Conservation (phyloP, 2,329 filamentous ascomycete species). For the Ceratocystis albifundus region DNA sequence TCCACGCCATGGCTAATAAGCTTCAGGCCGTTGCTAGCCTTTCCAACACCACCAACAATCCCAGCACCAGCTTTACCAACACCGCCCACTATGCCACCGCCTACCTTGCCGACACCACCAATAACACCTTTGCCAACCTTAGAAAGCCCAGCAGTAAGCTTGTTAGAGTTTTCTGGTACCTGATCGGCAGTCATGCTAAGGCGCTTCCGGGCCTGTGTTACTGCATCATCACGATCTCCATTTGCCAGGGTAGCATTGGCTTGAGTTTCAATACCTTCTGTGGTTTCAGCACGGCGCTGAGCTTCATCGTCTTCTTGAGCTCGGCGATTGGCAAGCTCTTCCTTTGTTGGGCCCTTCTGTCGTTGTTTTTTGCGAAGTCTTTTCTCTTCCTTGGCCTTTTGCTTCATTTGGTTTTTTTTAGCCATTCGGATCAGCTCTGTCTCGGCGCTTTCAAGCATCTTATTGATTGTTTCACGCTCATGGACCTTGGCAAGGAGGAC, state of each 20-base stretch:
- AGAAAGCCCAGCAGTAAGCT: conserved; percentile 31
- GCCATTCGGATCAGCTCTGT: conserved; percentile 71
- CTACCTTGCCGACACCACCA: conserved; percentile 19
- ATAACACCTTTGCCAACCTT: conserved; percentile 20
- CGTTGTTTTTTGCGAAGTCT: conserved; percentile 44
- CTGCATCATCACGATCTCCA: conserved; percentile 38
- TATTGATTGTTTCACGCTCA: conserved; percentile 57
- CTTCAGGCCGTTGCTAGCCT: conserved; percentile 38
- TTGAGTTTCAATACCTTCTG: conserved; percentile 37
- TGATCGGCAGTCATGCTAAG: conserved; percentile 14
- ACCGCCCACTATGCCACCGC: conserved; percentile 17
- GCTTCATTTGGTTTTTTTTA: conserved; percentile 67
- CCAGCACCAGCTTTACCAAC: conserved; percentile 30
- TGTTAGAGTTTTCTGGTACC: conserved; percentile 29
- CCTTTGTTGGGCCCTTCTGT: conserved; percentile 40
- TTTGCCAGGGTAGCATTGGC: conserved; percentile 41
- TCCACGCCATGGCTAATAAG: conserved; percentile 41
- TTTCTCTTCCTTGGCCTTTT: conserved; percentile 52
- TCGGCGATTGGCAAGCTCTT: conserved; percentile 38
- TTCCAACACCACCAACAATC: conserved; percentile 32
- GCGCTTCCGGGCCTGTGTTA: conserved; percentile 31
- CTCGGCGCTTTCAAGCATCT: conserved; percentile 65
- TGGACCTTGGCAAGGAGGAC: conserved; percentile 75
- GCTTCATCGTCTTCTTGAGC: conserved; percentile 42
- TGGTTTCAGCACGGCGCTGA: conserved; percentile 38